These are phyloP conservation scores for Psilocybe mexicana DNA, from an alignment of 1,284 basidiomycete genomes.

Conservation along the genomic window DNA sequence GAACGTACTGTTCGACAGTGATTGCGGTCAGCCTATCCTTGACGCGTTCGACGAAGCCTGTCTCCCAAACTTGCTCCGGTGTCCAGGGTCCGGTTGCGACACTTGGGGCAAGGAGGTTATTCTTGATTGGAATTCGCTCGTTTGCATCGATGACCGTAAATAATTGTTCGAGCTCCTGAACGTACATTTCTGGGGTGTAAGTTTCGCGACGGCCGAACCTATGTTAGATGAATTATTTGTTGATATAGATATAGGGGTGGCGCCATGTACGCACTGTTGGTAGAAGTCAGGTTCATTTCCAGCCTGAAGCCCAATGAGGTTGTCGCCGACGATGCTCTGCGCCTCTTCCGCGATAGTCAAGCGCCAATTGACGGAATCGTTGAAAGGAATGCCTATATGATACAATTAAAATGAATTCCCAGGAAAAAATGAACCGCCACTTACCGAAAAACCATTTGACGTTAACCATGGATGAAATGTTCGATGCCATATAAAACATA, in stretches of 20 bases:
- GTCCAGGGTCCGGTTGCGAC: conserved; percentile 50
- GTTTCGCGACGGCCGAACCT: conserved; percentile 14
- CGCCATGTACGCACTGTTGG: conserved; percentile 11
- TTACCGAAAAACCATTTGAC: conserved; percentile 64
- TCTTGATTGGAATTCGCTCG: conserved; percentile 40
- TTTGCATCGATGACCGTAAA: conserved; percentile 36
- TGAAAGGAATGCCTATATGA: conserved; percentile 48
- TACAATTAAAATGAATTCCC: background rate
- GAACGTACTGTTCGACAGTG: conserved; percentile 53
- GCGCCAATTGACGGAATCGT: conserved; percentile 50
- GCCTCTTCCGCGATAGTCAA: conserved; percentile 50
- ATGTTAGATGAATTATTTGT: background rate
- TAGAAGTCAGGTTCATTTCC: conserved; percentile 54
- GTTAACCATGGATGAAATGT: conserved; percentile 55
- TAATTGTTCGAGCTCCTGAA: conserved; percentile 33
- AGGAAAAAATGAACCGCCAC: background rate
- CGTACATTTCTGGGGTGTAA: conserved; percentile 28
- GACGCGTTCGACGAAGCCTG: conserved; percentile 55
- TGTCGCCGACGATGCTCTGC: conserved; percentile 52
- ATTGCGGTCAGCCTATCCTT: conserved; percentile 45
- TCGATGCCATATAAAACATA: conserved; percentile 57
- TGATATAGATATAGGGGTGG: background rate
- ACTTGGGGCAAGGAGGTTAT: conserved; percentile 63
- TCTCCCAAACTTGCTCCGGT: conserved; percentile 54
- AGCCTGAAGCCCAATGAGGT: conserved; percentile 57